Base-by-base conservation (phyloP, 345 rosid species). In the Pseudoturritis turrita region DNA sequence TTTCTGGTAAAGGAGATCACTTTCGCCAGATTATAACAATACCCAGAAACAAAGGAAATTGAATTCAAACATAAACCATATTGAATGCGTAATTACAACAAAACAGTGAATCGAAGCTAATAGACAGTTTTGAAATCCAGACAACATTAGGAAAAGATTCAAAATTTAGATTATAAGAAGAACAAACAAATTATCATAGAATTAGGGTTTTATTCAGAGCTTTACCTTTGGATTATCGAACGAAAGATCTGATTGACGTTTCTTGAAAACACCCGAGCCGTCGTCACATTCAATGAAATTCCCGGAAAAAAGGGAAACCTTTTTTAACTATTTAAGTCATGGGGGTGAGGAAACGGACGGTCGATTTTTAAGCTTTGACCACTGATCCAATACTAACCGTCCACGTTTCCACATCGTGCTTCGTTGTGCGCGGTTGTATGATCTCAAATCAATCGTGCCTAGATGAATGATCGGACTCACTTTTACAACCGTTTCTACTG, bases 331-430 rank as follows among this genome's bases (percentile, higher is more conserved):
- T 54, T 36, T 7, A 4, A 45, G 45, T 23, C 33, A 2, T 21
- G n/a, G 39, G 53, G 15, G 37, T 47, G 43, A 41, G 53, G n/a
- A 52, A 52, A 53, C 45, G 65, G 43, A 61, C 79, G 60, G 59
- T 69, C 65, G 21, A 56, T 37, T 8, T 52, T 33, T 35, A 10
- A 75, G 15, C 39, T 55, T n/a, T 11, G 29, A 22, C 14, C 12
- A 26, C 5, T 4, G 0, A 69, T 0, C 54, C 43, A 28, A 37
- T 31, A 10, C 0, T 2, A 39, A 0, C 8, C 3, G 19, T 0
- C 46, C 79, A 76, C 75, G 75, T 63, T 47, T 63, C 3, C n/a
- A 15, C 29, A 56, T 76, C 79, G 79, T 76, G 79, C 71, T 26
- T 29, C 53, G 53, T 62, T 55, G 71, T 69, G 71, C 71, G 66